These are phyloP conservation scores for Sphaceloma murrayae DNA, from an alignment of 2,329 filamentous ascomycete genomes.

Conservation along the genomic window DNA sequence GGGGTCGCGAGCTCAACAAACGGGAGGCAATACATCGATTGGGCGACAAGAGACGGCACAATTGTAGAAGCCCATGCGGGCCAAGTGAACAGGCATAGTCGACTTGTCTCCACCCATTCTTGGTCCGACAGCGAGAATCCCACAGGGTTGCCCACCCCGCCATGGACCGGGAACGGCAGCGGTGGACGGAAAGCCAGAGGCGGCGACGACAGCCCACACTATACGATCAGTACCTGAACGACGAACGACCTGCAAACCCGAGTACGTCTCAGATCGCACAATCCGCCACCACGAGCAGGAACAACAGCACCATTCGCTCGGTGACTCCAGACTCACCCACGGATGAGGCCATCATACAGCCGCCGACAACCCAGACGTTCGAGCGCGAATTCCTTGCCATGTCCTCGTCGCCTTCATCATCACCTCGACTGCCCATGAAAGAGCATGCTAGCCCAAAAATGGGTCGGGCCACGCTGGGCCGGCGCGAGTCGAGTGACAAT, in stretches of 20 bases:
- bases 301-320: constrained; percentile 45
- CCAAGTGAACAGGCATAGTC: constrained; percentile 5
- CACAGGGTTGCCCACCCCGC: not conserved
- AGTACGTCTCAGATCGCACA: constrained; percentile 11
- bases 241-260: constrained; percentile 20
- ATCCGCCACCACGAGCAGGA: constrained; percentile 19
- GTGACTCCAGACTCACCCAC: constrained; percentile 51
- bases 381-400: constrained; percentile 17
- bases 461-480: constrained; percentile 25
- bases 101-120: constrained; percentile 2
- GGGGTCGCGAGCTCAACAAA: not conserved
- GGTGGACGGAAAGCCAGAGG: constrained; percentile 20
- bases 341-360: constrained; percentile 17
- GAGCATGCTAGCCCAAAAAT: constrained; percentile 19
- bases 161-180: constrained; percentile 18
- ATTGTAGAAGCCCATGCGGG: constrained; percentile 4
- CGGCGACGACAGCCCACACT: constrained; percentile 25
- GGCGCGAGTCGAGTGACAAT: constrained; percentile 24
- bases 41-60: not conserved
- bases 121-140: not conserved
- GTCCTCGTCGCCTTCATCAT: constrained; percentile 11
- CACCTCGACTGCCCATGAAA: constrained; percentile 6
- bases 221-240: constrained; percentile 27
- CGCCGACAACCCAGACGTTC: constrained; percentile 11
- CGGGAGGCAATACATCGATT: not conserved